Base-by-base conservation (phyloP, 257 asterid genomes). In the Thymus mandschuricus region DNA sequence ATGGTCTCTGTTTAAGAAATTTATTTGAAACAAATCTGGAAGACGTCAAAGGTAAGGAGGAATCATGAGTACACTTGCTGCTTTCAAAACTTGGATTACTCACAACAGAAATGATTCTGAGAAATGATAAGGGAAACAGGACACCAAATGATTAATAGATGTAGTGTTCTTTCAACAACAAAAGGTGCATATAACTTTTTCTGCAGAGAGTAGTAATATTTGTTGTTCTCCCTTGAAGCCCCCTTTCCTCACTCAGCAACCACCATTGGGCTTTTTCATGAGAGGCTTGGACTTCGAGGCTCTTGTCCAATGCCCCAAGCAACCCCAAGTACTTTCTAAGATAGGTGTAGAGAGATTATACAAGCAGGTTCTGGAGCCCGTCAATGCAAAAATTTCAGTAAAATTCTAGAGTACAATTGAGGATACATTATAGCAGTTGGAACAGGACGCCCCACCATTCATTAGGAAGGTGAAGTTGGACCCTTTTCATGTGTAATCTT, bases 1-100 rank as follows among this genome's bases (percentile, higher is more conserved):
- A 51, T 27, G 57, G 8, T 12, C 27, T 40, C 50, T 11, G 48
- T 46, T 45, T 34, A 21, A 49, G 8, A 40, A 63, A 33, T 57
- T 41, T n/a, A 51, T 45, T 51, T 59, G 54, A 15, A 61, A 43
- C 34, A 60, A 10, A 54, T 6, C 40, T 11, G 8, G 60, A 38
- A 48, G 43, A 60, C 60, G 15, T 10, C 34, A 11, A 30, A 60
- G 41, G 50, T 1, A 58, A 13, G 10, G 50, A 43, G 61, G 45
- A 55, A 71, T 66, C 46, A 9, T 21, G 28, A 69, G 48, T 28
- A 56, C 33, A 61, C 45, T 35, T 38, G n/a, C 68, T 54, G 34
- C 68, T 58, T 48, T 57, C n/a, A 10, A 21, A 21, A 21, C 21
- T 21, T 21, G 21, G 21, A 21, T 21, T 21, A 28, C 30, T 46